Evolutionary conservation across 192 early-diverging fungal genomes (phyloP).

Genomic region (Mortierella claussenii): DNA sequence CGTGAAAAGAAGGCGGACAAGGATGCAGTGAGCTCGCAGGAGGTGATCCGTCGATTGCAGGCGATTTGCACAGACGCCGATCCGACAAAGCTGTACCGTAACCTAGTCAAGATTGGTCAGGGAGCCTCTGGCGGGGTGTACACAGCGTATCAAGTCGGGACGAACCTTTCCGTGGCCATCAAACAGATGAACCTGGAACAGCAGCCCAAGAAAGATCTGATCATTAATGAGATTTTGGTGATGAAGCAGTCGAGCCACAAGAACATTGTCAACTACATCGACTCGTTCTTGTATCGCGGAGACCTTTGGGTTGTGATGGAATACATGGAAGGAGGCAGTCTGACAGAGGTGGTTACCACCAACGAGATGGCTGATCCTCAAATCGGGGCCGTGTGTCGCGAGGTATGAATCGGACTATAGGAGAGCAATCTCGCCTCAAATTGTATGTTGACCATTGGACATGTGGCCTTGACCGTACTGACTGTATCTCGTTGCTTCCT

Average conservation of each 20-base stretch:
- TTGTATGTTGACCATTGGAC: no score
- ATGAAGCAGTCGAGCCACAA: conserved; percentile 84
- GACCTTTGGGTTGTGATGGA: conserved; percentile 95
- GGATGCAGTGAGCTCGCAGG: conserved; percentile 63
- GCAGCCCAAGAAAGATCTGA: conserved; percentile 96
- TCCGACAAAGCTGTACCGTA: conserved; percentile 85
- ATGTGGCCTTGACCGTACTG: background rate
- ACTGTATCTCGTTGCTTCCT: background rate
- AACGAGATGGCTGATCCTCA: conserved; percentile 87
- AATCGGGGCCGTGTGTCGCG: conserved; percentile 83
- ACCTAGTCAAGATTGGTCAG: conserved; percentile 92
- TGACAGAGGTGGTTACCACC: conserved; percentile 85
- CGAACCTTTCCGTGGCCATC: conserved; percentile 84
- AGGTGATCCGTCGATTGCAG: conserved; percentile 85
- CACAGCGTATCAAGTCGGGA: conserved; percentile 79
- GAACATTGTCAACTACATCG: conserved; percentile 90
- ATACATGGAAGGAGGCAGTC: conserved; percentile 90
- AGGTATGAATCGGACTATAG: conserved; percentile 48
- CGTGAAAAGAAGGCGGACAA: conserved; percentile 64
- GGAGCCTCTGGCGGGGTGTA: conserved; percentile 94
- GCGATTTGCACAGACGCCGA: conserved; percentile 89
- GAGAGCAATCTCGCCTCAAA: no score
- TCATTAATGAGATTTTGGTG: conserved; percentile 93
- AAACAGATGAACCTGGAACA: conserved; percentile 97
- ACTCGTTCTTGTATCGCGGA: conserved; percentile 77